Evolutionary conservation across 345 rosid genomes (phyloP), one percentile per base, ranked within the genome.

Genomic region (Alliaria petiolata): DNA sequence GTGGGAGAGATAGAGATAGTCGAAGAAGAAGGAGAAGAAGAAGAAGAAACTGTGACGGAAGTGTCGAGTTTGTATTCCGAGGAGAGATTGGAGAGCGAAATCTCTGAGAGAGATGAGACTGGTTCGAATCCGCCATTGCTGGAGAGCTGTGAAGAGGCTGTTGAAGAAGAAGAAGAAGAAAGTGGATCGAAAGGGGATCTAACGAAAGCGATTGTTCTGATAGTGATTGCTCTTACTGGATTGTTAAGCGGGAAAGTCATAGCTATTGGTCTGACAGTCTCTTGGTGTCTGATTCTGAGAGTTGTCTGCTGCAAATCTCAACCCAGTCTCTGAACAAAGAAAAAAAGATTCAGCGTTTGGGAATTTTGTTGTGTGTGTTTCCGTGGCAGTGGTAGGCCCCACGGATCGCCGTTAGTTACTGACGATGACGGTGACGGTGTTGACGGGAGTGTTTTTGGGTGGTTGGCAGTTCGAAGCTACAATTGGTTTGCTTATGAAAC

Each of bases 211-310:
- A 62, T 85, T 17, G 65, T 81, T 10, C 7, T 86, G 52, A 38
- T 76, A 16, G 71, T 82, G 43, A 76, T 86, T 55, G 86, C 79
- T 63, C 92, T 92, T 22, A 76, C 61, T n/a, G 98, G 95, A 25
- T 90, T 92, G 39, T 8, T 71, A 0, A 74, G 81, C 35, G 98
- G 96, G 25, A 84, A 87, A 43, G 42, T 85, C 36, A 31, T 80
- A 8, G 89, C 96, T 7, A 79, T 92, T 55, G 43, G 78, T 67
- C 75, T 84, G 35, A 81, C 92, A 39, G 58, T 92, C 58, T 75
- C 38, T 16, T 86, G 76, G 6, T 82, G 86, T 78, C 70, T 81
- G 54, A 14, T 70, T 34, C 67, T 76, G 55, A 76, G 22, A 49
- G n/a, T 35, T 36, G 43, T 76, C 75, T 76, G 62, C 72, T 45